Evolutionary conservation across 495 filamentous ascomycete species (phyloP), one percentile per base, ranked within the genome.

Genomic region (Penicillium daleae): DNA sequence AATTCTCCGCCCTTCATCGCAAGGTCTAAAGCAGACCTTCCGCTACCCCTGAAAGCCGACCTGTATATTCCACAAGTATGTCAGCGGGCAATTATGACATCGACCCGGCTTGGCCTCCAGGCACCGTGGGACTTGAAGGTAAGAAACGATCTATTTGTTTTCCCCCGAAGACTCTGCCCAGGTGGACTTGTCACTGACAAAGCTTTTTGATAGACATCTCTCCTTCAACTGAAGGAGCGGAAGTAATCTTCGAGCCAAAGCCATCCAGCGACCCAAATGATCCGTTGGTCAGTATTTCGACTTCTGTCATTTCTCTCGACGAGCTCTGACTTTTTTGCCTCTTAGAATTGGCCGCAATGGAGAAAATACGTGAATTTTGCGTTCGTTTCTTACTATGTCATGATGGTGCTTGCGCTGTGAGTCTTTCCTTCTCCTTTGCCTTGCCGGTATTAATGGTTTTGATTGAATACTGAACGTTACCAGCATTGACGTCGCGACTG

Each of bases 401-500:
- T 65, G 40, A 70, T 70, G 65, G 68, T 70, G 3, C 42, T 65
- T 10, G 65, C 62, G 12, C 53, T 67, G 65, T 70, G 46, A 62
- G 67, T 58, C 7, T 24, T 8, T 12, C 42, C 17, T 46, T 8
- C 15, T 6, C n/a, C 7, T 10, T 15, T 37, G 35, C 35, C 35
- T 12, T 17, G n/a, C n/a, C n/a, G n/a, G n/a, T n/a, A n/a, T n/a
- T n/a, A n/a, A n/a, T n/a, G n/a, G n/a, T n/a, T n/a, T n/a, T n/a
- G n/a, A n/a, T 10, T 22, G 1, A 6, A 6, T 2, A 22, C 4
- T 21, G 40, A 46, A 21, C 6, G 19, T 24, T 12, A 6, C 3
- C 37, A 70, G 67, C n/a, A 65, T 80, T 67, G 70, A 76, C 40
- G 71, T 74, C 9, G 71, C 67, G 29, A 75, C 74, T 12, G 70